Conservation (phyloP, 1,139 yeast species). For the Martiniozyma asiatica region DNA sequence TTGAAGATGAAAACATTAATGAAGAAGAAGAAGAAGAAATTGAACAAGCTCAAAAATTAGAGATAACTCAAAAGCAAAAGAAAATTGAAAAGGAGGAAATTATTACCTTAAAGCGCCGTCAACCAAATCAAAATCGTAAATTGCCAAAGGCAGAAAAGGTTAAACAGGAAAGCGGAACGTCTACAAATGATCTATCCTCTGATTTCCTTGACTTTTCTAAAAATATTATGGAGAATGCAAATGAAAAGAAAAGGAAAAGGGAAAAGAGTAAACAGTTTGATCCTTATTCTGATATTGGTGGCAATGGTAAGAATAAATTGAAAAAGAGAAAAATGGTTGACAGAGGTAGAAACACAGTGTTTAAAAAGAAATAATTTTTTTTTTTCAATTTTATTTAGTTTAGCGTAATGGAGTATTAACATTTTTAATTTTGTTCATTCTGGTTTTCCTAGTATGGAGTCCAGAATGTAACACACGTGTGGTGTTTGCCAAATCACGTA, state of each 20-base stretch:
- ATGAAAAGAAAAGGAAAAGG: conserved; percentile 15
- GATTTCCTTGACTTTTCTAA: conserved; percentile 36
- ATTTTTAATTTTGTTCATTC: no score
- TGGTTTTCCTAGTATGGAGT: no score
- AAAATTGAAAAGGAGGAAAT: conserved; percentile 34
- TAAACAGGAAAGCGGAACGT: not conserved
- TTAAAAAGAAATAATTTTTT: no score
- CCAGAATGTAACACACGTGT: no score
- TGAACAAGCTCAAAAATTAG: conserved; percentile 6
- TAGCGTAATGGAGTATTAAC: no score
- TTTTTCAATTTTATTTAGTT: no score
- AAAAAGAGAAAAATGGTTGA: conserved; percentile 18
- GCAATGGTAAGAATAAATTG: conserved; percentile 14
- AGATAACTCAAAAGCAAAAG: conserved; percentile 5
- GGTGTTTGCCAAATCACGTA: not conserved
- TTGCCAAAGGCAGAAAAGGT: conserved; percentile 5
- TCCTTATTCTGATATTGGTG: conserved; percentile 39
- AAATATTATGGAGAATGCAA: conserved; percentile 28
- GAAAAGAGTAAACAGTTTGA: conserved; percentile 42
- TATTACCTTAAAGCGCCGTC: conserved; percentile 35
- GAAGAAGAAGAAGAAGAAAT: conserved; percentile 8
- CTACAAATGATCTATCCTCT: conserved; percentile 10
- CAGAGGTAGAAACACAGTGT: conserved; percentile 18
- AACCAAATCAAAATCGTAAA: conserved; percentile 8
- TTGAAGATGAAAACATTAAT: conserved; percentile 10